phyloP scores from a whole-genome alignment of 257 asterid genomes.

The Capsicum chinense region DNA sequence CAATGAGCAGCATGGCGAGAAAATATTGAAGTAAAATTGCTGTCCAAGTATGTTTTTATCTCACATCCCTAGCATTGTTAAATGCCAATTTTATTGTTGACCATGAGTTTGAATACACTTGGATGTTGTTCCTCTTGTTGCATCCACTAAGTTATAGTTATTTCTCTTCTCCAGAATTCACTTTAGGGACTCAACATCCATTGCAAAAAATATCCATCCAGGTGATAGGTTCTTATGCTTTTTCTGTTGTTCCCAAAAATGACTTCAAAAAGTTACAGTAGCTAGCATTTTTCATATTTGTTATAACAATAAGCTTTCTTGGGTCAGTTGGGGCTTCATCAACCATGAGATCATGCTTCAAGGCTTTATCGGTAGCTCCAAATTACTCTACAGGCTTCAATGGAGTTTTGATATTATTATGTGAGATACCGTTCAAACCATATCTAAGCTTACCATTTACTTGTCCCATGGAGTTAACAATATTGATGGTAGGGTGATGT shows the following conservation, averaged over 20 bases:
- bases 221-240: slow-evolving; percentile 54
- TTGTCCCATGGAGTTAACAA: too few relatives aligned
- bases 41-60: slow-evolving; percentile 59
- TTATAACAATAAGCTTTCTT: slow-evolving; percentile 31
- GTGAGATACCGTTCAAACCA: too few relatives aligned
- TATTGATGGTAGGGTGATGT: too few relatives aligned
- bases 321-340: background rate
- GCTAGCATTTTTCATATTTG: slow-evolving; percentile 50
- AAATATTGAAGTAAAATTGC: slow-evolving; percentile 51
- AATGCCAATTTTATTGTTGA: slow-evolving; percentile 49
- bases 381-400: too few relatives aligned
- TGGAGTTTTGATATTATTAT: too few relatives aligned
- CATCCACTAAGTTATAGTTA: slow-evolving; percentile 34
- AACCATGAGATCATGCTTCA: too few relatives aligned
- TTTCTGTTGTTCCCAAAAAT: slow-evolving; percentile 39
- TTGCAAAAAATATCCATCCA: slow-evolving; percentile 64
- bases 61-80: slow-evolving; percentile 56
- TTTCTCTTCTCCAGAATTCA: slow-evolving; percentile 61
- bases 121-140: slow-evolving; percentile 57
- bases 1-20: slow-evolving; percentile 45
- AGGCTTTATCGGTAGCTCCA: too few relatives aligned
- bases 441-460: too few relatives aligned
- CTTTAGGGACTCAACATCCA: slow-evolving; percentile 54
- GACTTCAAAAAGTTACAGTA: slow-evolving; percentile 48
- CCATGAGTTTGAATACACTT: slow-evolving; percentile 61